Percentiles rank a stretch among this genome's conserved stretches.
phyloP scores from a whole-genome alignment of 2,329 filamentous ascomycete genomes.

The Fusarium denticulatum region DNA sequence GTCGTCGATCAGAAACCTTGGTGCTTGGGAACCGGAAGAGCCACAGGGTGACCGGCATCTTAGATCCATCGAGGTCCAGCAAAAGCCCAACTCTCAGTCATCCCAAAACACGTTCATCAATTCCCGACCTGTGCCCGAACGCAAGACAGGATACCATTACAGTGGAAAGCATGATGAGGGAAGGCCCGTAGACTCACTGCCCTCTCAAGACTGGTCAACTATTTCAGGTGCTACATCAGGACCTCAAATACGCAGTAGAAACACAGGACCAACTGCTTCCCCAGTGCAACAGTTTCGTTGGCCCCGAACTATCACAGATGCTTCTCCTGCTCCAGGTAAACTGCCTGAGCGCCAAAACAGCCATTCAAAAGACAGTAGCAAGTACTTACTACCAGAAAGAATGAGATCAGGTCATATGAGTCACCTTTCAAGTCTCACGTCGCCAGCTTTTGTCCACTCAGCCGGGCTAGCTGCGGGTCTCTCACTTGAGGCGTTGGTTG shows the following conservation, averaged over 20 bases:
- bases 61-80: accelerated
- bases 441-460: too few relatives aligned
- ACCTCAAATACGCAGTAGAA: too few relatives aligned
- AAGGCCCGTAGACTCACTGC: neutral
- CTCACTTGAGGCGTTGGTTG: accelerated
- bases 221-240: neutral
- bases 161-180: neutral
- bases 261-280: too few relatives aligned
- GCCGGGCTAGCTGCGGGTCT: accelerated
- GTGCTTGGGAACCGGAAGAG: accelerated
- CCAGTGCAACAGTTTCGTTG: too few relatives aligned
- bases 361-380: too few relatives aligned
- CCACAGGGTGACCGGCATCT: neutral
- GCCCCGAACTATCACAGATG: too few relatives aligned
- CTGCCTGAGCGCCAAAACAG: too few relatives aligned
- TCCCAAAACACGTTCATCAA: neutral
- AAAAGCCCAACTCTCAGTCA: accelerated
- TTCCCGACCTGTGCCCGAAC: neutral
- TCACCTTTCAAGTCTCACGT: too few relatives aligned
- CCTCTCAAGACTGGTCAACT: neutral
- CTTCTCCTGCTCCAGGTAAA: too few relatives aligned
- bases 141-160: neutral
- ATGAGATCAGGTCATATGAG: too few relatives aligned
- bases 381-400: too few relatives aligned
- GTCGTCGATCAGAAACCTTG: accelerated